Evolutionary conservation across 306 rosid species (phyloP).

Genomic region (Vicia villosa): DNA sequence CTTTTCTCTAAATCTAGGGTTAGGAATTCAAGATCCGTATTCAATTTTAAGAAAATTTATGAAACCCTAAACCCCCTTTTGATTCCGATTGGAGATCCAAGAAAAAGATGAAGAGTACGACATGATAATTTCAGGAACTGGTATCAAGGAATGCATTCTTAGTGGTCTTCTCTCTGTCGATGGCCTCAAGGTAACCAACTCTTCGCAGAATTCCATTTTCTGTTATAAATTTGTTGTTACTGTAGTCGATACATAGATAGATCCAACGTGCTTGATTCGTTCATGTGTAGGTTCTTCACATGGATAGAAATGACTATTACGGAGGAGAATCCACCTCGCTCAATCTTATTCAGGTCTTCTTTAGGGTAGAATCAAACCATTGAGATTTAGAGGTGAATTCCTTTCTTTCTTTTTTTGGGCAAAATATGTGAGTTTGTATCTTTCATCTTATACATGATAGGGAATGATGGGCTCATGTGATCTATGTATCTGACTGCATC

Average conservation of each 20-base stretch:
- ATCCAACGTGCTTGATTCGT: slow-evolving; percentile 28
- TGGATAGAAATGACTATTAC: slow-evolving; percentile 93
- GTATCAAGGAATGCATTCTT: slow-evolving; percentile 96
- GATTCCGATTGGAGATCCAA: slow-evolving; percentile 21
- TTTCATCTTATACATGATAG: too few species aligned
- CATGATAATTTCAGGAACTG: slow-evolving; percentile 86
- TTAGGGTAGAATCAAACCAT: too few species aligned
- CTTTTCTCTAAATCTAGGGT: too few species aligned
- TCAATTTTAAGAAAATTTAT: not conserved
- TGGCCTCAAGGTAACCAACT: slow-evolving; percentile 74
- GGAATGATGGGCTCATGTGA: too few species aligned
- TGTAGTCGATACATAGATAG: not conserved
- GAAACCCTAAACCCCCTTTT: slow-evolving; percentile 44
- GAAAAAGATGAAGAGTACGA: slow-evolving; percentile 85
- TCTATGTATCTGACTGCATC: too few species aligned
- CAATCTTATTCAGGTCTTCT: slow-evolving; percentile 72
- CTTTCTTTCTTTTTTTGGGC: too few species aligned
- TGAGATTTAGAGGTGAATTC: too few species aligned
- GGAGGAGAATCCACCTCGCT: slow-evolving; percentile 96
- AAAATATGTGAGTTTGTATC: too few species aligned
- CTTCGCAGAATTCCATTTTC: not conserved
- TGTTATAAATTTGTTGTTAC: too few species aligned
- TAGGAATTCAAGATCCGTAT: not conserved
- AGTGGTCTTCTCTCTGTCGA: slow-evolving; percentile 99
- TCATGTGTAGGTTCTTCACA: slow-evolving; percentile 73